Percentiles rank a stretch among this genome's conserved stretches.
These are phyloP conservation scores for Colletotrichum sp. DNA, from an alignment of 2,329 filamentous ascomycete genomes.

Conservation along the genomic window DNA sequence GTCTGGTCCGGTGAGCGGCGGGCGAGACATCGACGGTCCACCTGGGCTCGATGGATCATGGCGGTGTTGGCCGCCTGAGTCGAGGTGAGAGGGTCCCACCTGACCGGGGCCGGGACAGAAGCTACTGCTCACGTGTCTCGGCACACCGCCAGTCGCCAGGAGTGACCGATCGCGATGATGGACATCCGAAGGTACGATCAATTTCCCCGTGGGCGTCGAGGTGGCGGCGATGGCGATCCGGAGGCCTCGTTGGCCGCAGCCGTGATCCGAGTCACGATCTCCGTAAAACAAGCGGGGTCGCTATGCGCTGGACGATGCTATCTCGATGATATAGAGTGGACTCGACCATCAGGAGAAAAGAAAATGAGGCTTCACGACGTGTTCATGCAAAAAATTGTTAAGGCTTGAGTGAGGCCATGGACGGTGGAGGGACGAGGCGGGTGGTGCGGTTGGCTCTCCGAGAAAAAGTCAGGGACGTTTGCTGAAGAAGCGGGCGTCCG, in stretches of 20 bases:
- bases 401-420: not conserved
- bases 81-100: not conserved
- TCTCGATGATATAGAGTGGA: not conserved
- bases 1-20: not conserved
- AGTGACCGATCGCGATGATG: conserved; percentile 5
- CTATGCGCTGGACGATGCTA: not conserved
- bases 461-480: not conserved
- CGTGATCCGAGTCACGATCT: not conserved
- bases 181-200: not conserved
- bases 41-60: not conserved
- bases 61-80: not conserved
- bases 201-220: not conserved
- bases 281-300: not conserved
- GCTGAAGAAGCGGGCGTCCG: not conserved
- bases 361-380: conserved; percentile 12
- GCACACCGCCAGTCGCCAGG: conserved; percentile 16
- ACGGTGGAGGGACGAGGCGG: not conserved
- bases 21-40: not conserved
- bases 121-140: conserved; percentile 13
- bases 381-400: not conserved
- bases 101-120: conserved; percentile 14
- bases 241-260: not conserved
- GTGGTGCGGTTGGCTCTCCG: not conserved
- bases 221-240: not conserved
- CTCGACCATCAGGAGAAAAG: not conserved